A percentile compares a stretch with the other conserved stretches of the same genome.
Conservation (phyloP, 176 grass and related monocot genomes). For the Oryza rufipogon region DNA sequence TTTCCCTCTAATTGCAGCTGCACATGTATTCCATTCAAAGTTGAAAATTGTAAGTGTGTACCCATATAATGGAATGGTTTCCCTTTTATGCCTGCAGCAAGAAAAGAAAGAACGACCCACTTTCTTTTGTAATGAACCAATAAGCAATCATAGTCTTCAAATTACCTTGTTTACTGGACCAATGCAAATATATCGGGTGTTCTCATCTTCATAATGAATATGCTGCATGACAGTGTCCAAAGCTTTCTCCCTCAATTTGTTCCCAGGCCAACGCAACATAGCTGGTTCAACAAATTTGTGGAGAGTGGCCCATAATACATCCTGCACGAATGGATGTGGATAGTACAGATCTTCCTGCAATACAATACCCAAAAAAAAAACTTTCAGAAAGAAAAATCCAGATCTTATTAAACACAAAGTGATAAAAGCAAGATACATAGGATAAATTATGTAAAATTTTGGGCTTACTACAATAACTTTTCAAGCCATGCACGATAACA, state of each 20-base stretch:
- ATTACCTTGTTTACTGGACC: conserved; percentile 98
- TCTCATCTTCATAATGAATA: conserved; percentile 99
- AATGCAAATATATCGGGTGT: conserved; percentile 92
- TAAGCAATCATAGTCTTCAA: conserved; percentile 27
- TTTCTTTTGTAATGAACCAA: conserved; percentile 14
- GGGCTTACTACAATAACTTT: background rate
- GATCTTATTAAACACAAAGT: conserved; percentile 14
- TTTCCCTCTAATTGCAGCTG: background rate
- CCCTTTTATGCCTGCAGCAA: conserved; percentile 11
- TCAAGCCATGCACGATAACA: background rate
- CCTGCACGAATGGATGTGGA: conserved; percentile 88
- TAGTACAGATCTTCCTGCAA: conserved; percentile 98
- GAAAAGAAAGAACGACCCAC: conserved; percentile 1
- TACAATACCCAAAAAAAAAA: conserved; percentile 19
- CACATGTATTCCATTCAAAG: background rate
- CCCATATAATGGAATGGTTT: background rate
- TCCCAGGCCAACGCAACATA: conserved; percentile 84
- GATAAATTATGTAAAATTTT: background rate
- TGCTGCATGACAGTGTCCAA: conserved; percentile 76
- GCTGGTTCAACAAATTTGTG: conserved; percentile 94
- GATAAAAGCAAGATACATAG: conserved; percentile 20
- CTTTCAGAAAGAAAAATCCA: conserved; percentile 24
- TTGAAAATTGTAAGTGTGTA: background rate
- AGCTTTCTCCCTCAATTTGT: conserved; percentile 81
- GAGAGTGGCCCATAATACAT: conserved; percentile 89